These are phyloP conservation scores for Neoscytalidium dimidiatum DNA, from an alignment of 2,329 filamentous ascomycete species.

Conservation along the genomic window DNA sequence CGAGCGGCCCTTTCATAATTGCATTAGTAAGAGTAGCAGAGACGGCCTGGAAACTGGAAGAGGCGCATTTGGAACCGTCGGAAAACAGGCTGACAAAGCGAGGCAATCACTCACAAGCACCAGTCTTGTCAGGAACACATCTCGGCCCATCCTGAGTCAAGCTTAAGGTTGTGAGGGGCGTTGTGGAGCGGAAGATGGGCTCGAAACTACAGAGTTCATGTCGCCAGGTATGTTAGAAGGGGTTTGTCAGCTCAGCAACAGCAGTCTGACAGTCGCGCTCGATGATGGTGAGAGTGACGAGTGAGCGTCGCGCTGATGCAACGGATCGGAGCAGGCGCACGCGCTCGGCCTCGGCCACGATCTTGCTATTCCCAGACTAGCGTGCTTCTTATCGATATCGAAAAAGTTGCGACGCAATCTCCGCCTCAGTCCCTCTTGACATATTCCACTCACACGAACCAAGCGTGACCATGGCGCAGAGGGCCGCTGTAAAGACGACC, in stretches of 20 bases:
- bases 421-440: background rate
- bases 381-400: background rate
- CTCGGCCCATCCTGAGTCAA: constrained; percentile 15
- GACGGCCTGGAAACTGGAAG: no score
- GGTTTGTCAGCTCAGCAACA: background rate
- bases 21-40: background rate
- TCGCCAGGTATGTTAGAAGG: background rate
- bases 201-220: background rate
- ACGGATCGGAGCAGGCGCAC: background rate
- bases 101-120: constrained; percentile 16
- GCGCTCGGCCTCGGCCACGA: background rate
- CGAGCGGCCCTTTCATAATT: constrained; percentile 47
- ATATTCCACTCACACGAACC: background rate
- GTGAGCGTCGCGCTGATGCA: background rate
- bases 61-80: background rate
- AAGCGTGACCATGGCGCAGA: constrained; percentile 50
- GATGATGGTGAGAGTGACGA: background rate
- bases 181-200: background rate
- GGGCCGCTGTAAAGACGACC: constrained; percentile 72
- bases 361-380: background rate
- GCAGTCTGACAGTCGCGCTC: background rate
- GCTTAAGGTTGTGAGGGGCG: background rate
- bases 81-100: background rate
- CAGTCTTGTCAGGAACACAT: constrained; percentile 20
- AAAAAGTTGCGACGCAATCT: constrained; percentile 16